These are phyloP conservation scores for Kalanchoe fedtschenkoi DNA, from an alignment of 164 flowering plant genomes.

Conservation along the genomic window DNA sequence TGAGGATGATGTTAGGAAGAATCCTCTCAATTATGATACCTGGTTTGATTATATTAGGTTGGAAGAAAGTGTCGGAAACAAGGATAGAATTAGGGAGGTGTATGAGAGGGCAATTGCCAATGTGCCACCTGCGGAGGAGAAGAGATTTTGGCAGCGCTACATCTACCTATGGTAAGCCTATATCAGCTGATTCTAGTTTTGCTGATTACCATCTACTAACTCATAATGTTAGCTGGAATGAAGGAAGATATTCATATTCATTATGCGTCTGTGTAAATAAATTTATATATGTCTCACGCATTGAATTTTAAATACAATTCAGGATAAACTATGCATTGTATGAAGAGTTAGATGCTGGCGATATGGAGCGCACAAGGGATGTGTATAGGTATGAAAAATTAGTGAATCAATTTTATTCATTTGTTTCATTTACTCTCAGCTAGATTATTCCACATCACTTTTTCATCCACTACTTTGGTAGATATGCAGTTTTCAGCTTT, in stretches of 20 bases:
- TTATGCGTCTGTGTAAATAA: not conserved
- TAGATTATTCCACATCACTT: not conserved
- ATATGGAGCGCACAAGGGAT: constrained; percentile 65
- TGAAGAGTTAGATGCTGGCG: constrained; percentile 84
- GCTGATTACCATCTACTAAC: not conserved
- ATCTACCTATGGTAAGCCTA: constrained; percentile 71
- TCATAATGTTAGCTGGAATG: not conserved
- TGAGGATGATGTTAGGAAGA: constrained; percentile 85
- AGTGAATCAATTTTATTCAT: not conserved
- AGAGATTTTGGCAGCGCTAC: constrained; percentile 92
- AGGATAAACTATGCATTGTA: constrained; percentile 93
- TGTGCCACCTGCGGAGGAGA: constrained; percentile 91
- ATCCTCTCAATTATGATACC: constrained; percentile 66
- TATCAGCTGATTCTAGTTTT: too few relatives aligned
- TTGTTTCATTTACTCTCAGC: not conserved
- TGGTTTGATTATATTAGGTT: constrained; percentile 89
- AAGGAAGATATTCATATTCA: not conserved
- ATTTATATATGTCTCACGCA: not conserved
- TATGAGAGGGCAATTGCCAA: constrained; percentile 90
- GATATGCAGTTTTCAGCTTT: not conserved
- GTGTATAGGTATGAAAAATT: constrained; percentile 47
- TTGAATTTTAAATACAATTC: not conserved
- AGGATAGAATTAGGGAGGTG: constrained; percentile 64
- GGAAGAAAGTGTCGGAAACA: constrained; percentile 70
- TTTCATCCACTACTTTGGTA: not conserved